Evolutionary conservation across 495 filamentous ascomycete species (phyloP).

Genomic region (Hyaloscypha variabilis): DNA sequence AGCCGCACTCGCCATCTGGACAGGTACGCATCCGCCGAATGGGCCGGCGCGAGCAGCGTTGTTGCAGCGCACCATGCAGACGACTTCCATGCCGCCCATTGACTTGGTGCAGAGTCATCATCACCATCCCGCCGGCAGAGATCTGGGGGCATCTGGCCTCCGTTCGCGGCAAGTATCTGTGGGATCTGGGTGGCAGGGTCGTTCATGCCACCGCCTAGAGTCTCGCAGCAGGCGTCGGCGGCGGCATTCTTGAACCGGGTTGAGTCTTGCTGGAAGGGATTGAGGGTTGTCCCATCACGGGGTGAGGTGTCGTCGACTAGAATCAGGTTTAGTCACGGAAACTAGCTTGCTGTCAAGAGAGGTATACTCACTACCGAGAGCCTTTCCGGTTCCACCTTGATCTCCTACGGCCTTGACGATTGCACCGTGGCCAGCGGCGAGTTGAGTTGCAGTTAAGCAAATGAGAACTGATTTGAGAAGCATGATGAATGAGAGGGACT

Average conservation of each 20-base stretch:
- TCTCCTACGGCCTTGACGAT: slow-evolving; percentile 26
- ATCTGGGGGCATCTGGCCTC: slow-evolving; percentile 46
- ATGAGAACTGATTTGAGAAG: slow-evolving; percentile 17
- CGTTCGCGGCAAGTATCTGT: slow-evolving; percentile 35
- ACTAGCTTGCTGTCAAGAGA: not conserved
- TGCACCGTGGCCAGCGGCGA: slow-evolving; percentile 27
- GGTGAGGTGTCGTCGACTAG: slow-evolving; percentile 18
- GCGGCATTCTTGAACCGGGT: slow-evolving; percentile 25
- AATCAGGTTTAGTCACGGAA: not conserved
- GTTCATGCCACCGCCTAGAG: slow-evolving; percentile 24
- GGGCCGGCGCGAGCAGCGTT: slow-evolving; percentile 54
- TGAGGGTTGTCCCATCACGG: slow-evolving; percentile 21
- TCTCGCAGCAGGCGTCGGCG: slow-evolving; percentile 21
- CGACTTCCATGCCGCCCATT: slow-evolving; percentile 51
- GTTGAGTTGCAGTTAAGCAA: slow-evolving; percentile 12
- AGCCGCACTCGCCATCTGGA: slow-evolving; percentile 34
- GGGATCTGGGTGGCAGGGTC: slow-evolving; percentile 14
- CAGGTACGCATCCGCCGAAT: slow-evolving; percentile 55
- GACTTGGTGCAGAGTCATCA: slow-evolving; percentile 53
- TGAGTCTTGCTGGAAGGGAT: slow-evolving; percentile 25
- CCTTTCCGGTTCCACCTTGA: slow-evolving; percentile 5
- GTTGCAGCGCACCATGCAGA: slow-evolving; percentile 58
- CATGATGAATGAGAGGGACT: slow-evolving; percentile 18
- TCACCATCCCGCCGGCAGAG: slow-evolving; percentile 38
- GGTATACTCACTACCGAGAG: slow-evolving; percentile 20